Evolutionary conservation across 2,329 filamentous ascomycete species (phyloP).

Genomic region (Aureobasidium sp.): DNA sequence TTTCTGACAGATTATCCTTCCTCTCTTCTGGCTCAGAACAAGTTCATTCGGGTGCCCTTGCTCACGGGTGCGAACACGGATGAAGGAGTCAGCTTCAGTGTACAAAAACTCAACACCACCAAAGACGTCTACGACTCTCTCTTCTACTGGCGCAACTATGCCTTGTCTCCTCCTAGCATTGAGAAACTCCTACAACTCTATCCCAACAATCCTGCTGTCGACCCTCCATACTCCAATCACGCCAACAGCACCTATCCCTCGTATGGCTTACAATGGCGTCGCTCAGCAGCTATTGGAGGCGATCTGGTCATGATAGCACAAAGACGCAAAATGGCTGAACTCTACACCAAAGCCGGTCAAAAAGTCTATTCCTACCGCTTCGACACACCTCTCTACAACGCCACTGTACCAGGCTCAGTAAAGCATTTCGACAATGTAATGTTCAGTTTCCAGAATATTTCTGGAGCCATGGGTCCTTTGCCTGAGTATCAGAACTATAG

Average conservation of each 20-base stretch:
- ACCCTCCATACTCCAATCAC: slow-evolving; percentile 36
- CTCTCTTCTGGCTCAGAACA: slow-evolving; percentile 36
- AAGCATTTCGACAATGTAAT: slow-evolving; percentile 46
- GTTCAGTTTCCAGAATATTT: slow-evolving; percentile 47
- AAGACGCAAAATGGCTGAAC: slow-evolving; percentile 40
- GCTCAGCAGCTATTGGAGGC: slow-evolving; percentile 40
- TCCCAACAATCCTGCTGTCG: slow-evolving; percentile 42
- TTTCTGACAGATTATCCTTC: slow-evolving; percentile 46
- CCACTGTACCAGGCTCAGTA: slow-evolving; percentile 35
- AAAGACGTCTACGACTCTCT: slow-evolving; percentile 38
- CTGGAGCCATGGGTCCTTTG: slow-evolving; percentile 40
- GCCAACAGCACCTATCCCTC: slow-evolving; percentile 24
- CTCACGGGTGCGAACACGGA: slow-evolving; percentile 46
- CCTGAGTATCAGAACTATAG: slow-evolving; percentile 34
- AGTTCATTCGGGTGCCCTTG: slow-evolving; percentile 40
- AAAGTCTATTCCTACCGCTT: slow-evolving; percentile 46
- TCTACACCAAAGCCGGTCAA: slow-evolving; percentile 30
- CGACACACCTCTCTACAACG: slow-evolving; percentile 42
- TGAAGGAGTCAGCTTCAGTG: slow-evolving; percentile 40
- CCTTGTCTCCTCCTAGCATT: slow-evolving; percentile 40
- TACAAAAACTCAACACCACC: slow-evolving; percentile 37
- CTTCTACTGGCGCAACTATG: slow-evolving; percentile 41
- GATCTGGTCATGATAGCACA: slow-evolving; percentile 46
- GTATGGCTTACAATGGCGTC: slow-evolving; percentile 37
- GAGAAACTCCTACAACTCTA: slow-evolving; percentile 42